phyloP scores from a whole-genome alignment of 306 rosid genomes.

The Alnus glutinosa region DNA sequence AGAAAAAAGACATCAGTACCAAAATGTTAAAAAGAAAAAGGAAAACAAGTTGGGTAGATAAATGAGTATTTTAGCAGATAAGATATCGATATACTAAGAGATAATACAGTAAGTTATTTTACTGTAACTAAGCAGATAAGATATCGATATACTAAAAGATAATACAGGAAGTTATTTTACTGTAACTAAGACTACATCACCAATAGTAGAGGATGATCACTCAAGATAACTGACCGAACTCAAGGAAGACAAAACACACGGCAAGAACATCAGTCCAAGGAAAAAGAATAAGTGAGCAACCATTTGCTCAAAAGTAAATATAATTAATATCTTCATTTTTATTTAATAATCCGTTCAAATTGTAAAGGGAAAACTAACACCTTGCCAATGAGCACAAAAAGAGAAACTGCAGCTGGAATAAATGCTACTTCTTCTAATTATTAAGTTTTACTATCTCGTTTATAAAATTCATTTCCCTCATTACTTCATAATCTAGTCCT shows the following conservation, averaged over 20 bases:
- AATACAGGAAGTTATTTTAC: not conserved
- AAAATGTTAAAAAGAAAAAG: not conserved
- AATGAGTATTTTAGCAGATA: not conserved
- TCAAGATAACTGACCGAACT: not conserved
- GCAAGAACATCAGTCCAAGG: not conserved
- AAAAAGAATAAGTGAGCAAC: not conserved
- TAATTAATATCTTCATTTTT: not conserved
- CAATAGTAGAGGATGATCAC: not conserved
- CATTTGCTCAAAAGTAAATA: not conserved
- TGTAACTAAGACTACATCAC: not conserved
- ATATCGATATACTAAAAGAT: not conserved
- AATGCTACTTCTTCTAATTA: not conserved
- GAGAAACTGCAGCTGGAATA: not conserved
- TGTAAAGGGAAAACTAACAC: not conserved
- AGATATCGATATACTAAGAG: not conserved
- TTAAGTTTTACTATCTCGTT: not conserved
- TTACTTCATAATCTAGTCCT: not conserved
- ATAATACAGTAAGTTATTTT: not conserved
- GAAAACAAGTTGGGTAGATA: not conserved
- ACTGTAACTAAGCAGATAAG: not conserved
- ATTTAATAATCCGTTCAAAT: not conserved
- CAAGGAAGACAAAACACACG: not conserved
- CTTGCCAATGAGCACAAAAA: not conserved
- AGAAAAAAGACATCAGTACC: constrained; percentile 26
- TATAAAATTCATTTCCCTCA: not conserved